phyloP scores from a whole-genome alignment of 2,329 filamentous ascomycete genomes.

The Ustilaginoidea virens region DNA sequence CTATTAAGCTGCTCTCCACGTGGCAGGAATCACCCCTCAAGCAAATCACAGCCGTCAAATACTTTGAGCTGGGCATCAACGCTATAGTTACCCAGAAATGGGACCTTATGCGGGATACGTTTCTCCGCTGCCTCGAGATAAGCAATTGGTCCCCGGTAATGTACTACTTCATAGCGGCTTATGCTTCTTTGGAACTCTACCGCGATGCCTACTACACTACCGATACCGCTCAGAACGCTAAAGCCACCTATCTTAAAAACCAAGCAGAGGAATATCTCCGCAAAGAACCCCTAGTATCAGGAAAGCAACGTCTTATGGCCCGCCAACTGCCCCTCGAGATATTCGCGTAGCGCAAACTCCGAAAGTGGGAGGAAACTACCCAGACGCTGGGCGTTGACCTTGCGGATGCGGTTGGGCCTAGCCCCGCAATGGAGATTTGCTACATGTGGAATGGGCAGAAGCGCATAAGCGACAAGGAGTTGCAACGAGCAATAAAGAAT shows the following conservation, averaged over 20 bases:
- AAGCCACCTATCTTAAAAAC: constrained; percentile 41
- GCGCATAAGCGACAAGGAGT: constrained; percentile 53
- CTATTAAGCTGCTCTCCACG: constrained; percentile 47
- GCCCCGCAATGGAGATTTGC: constrained; percentile 77
- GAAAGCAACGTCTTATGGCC: constrained; percentile 82
- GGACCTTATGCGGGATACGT: constrained; percentile 54
- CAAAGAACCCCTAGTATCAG: constrained; percentile 57
- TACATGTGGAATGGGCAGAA: constrained; percentile 88
- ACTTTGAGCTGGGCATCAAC: constrained; percentile 70
- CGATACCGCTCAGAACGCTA: constrained; percentile 14
- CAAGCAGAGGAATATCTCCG: constrained; percentile 55
- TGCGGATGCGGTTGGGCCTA: constrained; percentile 66
- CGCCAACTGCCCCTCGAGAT: constrained; percentile 79
- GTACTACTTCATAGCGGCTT: constrained; percentile 79
- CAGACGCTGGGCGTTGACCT: constrained; percentile 51
- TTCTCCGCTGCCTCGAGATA: constrained; percentile 58
- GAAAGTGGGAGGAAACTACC: constrained; percentile 73
- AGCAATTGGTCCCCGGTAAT: constrained; percentile 86
- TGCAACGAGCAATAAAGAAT: constrained; percentile 46
- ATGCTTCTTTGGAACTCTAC: constrained; percentile 69
- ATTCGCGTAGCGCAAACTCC: constrained; percentile 69
- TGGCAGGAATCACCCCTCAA: constrained; percentile 59
- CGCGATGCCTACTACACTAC: constrained; percentile 34
- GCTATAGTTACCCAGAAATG: constrained; percentile 71
- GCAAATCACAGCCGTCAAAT: constrained; percentile 71